phyloP scores from a whole-genome alignment of 768 basidiomycete genomes.

The Cystobasidium tubakii region DNA sequence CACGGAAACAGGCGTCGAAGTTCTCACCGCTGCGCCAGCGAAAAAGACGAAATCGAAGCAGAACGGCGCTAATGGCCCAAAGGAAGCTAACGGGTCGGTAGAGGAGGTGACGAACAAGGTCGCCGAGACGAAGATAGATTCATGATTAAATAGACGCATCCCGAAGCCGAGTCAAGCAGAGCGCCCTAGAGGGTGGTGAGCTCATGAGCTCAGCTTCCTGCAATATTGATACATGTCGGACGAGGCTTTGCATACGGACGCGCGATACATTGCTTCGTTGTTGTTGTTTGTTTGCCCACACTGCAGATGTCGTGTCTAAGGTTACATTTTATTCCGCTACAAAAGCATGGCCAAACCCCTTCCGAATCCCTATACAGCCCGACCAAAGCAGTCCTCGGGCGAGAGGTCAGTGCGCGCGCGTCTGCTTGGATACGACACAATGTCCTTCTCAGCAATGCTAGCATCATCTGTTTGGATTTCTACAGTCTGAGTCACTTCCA shows the following conservation, averaged over 20 bases:
- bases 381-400: background rate
- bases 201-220: no score
- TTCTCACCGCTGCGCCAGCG: constrained; percentile 44
- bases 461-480: constrained; percentile 4
- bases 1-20: constrained; percentile 44
- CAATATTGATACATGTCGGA: background rate
- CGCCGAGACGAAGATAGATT: constrained; percentile 5
- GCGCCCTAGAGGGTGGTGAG: no score
- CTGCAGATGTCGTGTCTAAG: background rate
- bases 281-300: background rate
- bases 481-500: background rate
- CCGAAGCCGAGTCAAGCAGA: no score
- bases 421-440: background rate
- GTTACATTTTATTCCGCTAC: background rate
- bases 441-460: background rate
- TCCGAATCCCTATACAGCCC: background rate
- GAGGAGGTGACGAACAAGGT: constrained; percentile 30
- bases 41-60: constrained; percentile 35
- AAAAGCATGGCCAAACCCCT: background rate
- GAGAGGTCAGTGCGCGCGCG: background rate
- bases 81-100: constrained; percentile 1
- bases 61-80: background rate
- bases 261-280: background rate
- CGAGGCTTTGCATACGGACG: background rate
- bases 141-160: no score